Base-by-base conservation (phyloP, 345 rosid genomes). In the Heritiera littoralis region DNA sequence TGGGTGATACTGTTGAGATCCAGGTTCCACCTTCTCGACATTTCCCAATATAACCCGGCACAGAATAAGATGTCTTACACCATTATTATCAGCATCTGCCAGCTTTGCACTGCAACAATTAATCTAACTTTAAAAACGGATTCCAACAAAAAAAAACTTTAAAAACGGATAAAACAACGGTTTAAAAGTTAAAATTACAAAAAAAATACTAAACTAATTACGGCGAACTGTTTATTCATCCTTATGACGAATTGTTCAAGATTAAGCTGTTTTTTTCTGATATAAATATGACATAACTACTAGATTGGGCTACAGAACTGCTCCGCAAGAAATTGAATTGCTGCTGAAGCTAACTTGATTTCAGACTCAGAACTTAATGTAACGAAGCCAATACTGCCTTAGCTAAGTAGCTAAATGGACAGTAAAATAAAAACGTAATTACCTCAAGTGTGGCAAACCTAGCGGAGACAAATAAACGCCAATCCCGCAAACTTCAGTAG, bases 21-120 rank as follows among this genome's bases (percentile, higher is more conserved):
- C 88, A 30, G 66, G 63, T 49, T 67, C 77, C 66, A 86, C 87
- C 76, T 70, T 78, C 80, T 89, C 89, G 3, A 78, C 74, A 40
- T 84, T 84, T 28, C 89, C 92, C 78, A 86, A 73, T 76, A 86
- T 58, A 66, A 86, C 84, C 30, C 82, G 86, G 77, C 92, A 84
- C 10, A 85, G 71, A 55, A 89, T 56, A 28, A 87, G 10, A 81
- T 88, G 89, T 20, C 78, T 87, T 78, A 83, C 86, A 13, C 89
- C 86, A 76, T 83, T 83, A 58, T 78, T 85, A 76, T 89, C 92
- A 12, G 74, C 77, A 81, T 80, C 88, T 0, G 75, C 55, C 20
- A 81, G 43, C 40, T 28, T 58, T 17, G 83, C 88, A 86, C 88
- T 87, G 66, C 68, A 75, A 23, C 46, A 38, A 32, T 64, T 32